These are phyloP conservation scores for Didymella segeticola DNA, from an alignment of 2,329 filamentous ascomycete genomes.

Conservation along the genomic window DNA sequence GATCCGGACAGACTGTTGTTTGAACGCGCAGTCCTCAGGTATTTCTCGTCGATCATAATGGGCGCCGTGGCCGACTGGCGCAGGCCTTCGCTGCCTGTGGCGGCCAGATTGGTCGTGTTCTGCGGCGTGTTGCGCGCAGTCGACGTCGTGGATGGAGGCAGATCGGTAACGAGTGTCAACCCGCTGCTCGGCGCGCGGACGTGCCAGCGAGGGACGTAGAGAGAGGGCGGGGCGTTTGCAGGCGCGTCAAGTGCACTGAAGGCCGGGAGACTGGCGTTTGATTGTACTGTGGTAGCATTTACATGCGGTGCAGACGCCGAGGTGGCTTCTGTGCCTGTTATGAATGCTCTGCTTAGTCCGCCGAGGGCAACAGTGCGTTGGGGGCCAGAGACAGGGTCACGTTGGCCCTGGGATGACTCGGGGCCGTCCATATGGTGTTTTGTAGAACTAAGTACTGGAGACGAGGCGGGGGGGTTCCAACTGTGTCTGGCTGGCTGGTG, in stretches of 20 bases:
- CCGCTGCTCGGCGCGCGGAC: conserved; percentile 33
- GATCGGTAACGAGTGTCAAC: conserved; percentile 40
- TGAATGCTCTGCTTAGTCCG: conserved; percentile 14
- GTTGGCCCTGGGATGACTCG: conserved; percentile 26
- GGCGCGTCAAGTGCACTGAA: conserved; percentile 15
- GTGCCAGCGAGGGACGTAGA: conserved; percentile 29
- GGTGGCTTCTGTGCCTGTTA: conserved; percentile 5
- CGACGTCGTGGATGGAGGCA: conserved; percentile 38
- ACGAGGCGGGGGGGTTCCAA: conserved; percentile 36
- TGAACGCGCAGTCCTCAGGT: conserved; percentile 51
- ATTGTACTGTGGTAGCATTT: conserved; percentile 3
- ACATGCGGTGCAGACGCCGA: conserved; percentile 6
- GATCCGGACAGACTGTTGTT: conserved; percentile 54
- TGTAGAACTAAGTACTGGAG: conserved; percentile 20
- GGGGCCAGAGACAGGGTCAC: conserved; percentile 19
- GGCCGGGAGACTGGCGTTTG: conserved; percentile 11
- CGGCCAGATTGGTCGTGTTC: conserved; percentile 44
- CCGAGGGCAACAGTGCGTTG: conserved; percentile 23
- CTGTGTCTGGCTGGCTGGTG: conserved; percentile 28
- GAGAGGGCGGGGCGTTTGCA: conserved; percentile 35
- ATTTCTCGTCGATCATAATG: conserved; percentile 46
- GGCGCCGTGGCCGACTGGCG: conserved; percentile 47
- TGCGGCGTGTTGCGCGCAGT: conserved; percentile 22
- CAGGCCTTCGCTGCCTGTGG: conserved; percentile 34
- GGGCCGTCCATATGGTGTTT: conserved; percentile 43